Conservation (phyloP, 228 moss, liverwort and hornwort genomes). For the Sphagnum magellanicum region DNA sequence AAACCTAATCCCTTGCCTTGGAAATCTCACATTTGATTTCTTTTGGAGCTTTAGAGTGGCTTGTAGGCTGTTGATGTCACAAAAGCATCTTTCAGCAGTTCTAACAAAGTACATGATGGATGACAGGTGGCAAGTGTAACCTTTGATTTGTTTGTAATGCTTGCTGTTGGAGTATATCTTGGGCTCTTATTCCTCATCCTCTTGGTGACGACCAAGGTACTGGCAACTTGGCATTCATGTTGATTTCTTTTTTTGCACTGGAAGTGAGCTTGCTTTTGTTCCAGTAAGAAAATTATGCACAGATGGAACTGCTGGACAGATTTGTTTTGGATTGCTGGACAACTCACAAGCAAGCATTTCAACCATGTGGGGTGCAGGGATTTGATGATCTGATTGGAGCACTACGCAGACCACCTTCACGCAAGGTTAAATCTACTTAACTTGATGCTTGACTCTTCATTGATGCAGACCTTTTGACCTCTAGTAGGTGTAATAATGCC, state of each 20-base stretch:
- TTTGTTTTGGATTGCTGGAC: not conserved
- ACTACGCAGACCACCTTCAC: conserved; percentile 74
- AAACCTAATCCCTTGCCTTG: no score
- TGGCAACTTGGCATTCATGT: not conserved
- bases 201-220: conserved; percentile 85
- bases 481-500: conserved; percentile 1
- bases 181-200: conserved; percentile 71
- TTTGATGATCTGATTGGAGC: conserved; percentile 81
- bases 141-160: conserved; percentile 80
- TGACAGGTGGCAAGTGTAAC: conserved; percentile 98
- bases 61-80: no score
- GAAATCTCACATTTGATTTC: no score
- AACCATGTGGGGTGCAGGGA: conserved; percentile 46
- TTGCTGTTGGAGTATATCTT: conserved; percentile 80
- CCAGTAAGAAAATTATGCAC: not conserved
- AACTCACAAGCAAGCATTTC: conserved; percentile 1
- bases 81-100: no score
- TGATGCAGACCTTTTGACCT: conserved; percentile 5
- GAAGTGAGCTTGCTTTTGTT: not conserved
- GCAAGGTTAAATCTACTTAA: conserved; percentile 68
- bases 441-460: conserved; percentile 5
- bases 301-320: not conserved
- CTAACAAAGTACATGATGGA: conserved; percentile 5
- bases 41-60: no score
- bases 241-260: not conserved